Base-by-base conservation (phyloP, 2,329 filamentous ascomycete species). In the Lecanosticta acicola region DNA sequence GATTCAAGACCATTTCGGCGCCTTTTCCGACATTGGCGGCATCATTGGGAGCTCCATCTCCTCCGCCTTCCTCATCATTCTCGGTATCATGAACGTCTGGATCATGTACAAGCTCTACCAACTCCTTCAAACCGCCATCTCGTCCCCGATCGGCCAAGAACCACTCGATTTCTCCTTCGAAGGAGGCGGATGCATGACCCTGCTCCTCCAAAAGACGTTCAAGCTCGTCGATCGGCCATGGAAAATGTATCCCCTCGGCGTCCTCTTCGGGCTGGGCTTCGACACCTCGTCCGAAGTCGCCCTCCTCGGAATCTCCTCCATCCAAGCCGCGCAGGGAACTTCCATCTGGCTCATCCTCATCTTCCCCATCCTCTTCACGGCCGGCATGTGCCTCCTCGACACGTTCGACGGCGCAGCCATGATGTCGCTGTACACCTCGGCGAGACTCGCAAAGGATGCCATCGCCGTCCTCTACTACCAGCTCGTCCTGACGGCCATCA, bases 391-490 rank as follows among this genome's bases (percentile, higher is more conserved):
- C 65, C 76, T 97, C 17, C 73, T 97, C 4, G 93, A 97, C 67
- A 96, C 90, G 0, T 85, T 83, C 0, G 93, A 97, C 59, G 91
- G 91, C 18, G 91, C 91, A 1, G 75, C 96, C 16, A 97, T 97
- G 90, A 90, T 95, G 80, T 83, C 85, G 0, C 74, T 97, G 1
- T 97, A 98, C 68, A 89, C 90, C 0, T 85, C 84, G 32, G 87
- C 80, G 10, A 70, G 84, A 21, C 83, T 94, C 38, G 82, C 87
- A 0, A 75, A 85, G 46, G 90, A 97, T 60, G 78, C 78, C 1
- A 80, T 97, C n/a, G 89, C 90, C 0, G 90, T 96, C 38, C 71
- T 95, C 1, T 97, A 97, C 69, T 97, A 96, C 68, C 94, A 88
- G 10, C 85, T 91, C 55, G 85, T 94, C 0, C 75, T 95, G 20